phyloP scores from a whole-genome alignment of 176 grass and related monocot genomes.

The Alloteropsis semialata region DNA sequence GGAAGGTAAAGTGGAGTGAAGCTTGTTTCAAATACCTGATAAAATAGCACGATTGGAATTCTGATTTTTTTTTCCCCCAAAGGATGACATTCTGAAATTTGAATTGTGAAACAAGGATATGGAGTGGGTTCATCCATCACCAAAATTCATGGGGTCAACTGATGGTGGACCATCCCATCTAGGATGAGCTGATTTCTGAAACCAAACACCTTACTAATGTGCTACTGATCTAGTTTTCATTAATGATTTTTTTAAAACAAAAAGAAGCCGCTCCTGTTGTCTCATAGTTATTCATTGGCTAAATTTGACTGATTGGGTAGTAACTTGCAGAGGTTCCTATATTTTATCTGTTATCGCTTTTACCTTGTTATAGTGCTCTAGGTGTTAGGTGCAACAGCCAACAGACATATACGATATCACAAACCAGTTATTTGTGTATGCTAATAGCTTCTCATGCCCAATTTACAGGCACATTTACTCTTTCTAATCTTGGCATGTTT shows the following conservation, averaged over 20 bases:
- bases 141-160: neutral
- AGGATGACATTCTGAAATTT: neutral
- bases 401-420: neutral
- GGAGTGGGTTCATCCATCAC: too few species aligned
- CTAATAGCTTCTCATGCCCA: constrained; percentile 37
- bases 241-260: neutral
- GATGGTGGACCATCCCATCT: neutral
- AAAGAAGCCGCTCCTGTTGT: neutral
- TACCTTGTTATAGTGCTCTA: neutral
- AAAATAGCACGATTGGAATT: neutral
- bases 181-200: neutral
- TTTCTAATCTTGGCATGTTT: constrained; percentile 98
- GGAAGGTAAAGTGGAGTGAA: too few species aligned
- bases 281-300: neutral
- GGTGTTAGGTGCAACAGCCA: neutral
- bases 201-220: neutral
- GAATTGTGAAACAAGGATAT: neutral
- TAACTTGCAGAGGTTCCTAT: constrained; percentile 2
- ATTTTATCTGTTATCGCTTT: neutral
- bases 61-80: neutral
- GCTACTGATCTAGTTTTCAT: neutral
- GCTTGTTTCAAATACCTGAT: neutral
- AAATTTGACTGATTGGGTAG: neutral
- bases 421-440: constrained; percentile 11
- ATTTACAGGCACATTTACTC: constrained; percentile 88